A percentile compares a stretch with the other conserved stretches of the same genome.
Conservation (phyloP, 2,329 filamentous ascomycete species). For the Colletotrichum limetticola region DNA sequence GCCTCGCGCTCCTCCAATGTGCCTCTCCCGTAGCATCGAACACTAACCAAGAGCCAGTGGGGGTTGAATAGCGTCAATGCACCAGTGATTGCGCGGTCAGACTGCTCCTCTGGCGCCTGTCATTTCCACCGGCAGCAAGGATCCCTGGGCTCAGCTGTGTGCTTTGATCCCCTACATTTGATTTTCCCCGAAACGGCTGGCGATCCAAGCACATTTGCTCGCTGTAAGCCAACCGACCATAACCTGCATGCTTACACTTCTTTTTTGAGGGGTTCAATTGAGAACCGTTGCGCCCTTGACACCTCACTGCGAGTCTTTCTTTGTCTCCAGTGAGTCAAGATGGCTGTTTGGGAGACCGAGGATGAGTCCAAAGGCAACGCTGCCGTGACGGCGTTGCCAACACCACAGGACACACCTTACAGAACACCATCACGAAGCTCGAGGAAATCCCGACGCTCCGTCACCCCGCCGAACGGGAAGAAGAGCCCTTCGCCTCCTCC, state of each 20-base stretch:
- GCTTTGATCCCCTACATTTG: conserved; percentile 35
- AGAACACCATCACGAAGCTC: conserved; percentile 75
- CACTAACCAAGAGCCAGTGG: conserved; percentile 29
- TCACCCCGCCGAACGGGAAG: conserved; percentile 66
- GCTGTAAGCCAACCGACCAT: conserved; percentile 14
- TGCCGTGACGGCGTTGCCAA: conserved; percentile 69
- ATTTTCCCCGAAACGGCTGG: conserved; percentile 27
- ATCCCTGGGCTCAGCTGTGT: conserved; percentile 31
- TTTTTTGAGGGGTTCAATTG: conserved; percentile 29
- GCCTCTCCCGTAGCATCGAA: conserved; percentile 21
- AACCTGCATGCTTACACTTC: conserved; percentile 27
- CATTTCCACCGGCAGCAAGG: conserved; percentile 32
- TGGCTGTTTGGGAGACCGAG: conserved; percentile 71
- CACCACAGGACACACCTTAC: conserved; percentile 78
- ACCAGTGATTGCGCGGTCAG: conserved; percentile 30
- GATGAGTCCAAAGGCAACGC: conserved; percentile 69
- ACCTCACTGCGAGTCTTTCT: conserved; percentile 5
- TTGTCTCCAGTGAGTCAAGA: conserved; percentile 43
- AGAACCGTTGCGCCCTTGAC: conserved; percentile 10
- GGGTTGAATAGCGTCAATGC: conserved; percentile 34
- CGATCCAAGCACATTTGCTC: conserved; percentile 31
- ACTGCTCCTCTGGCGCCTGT: conserved; percentile 26
- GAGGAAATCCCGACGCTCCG: conserved; percentile 72
- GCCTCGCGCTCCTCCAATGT: conserved; percentile 6
- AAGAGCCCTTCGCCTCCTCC: conserved; percentile 70